Evolutionary conservation across 1,284 basidiomycete genomes (phyloP).

Genomic region (Volvariella surrecta): DNA sequence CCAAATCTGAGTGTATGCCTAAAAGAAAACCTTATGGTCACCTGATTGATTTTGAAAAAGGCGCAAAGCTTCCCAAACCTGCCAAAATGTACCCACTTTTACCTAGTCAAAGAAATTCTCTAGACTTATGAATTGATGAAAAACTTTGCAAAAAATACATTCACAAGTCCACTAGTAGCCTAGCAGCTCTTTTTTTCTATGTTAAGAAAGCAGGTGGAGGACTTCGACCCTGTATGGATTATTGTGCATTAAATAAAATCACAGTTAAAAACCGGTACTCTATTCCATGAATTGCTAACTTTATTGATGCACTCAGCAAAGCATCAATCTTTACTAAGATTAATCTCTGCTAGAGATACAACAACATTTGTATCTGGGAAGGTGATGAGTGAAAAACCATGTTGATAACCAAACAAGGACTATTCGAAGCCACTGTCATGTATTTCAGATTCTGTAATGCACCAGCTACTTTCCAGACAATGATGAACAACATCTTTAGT

Average conservation of each 20-base stretch:
- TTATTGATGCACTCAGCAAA: conserved; percentile 19
- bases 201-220: too few relatives aligned
- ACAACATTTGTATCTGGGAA: conserved; percentile 17
- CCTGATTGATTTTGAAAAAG: conserved; percentile 3
- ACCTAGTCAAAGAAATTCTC: too few relatives aligned
- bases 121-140: too few relatives aligned
- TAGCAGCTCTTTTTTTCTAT: too few relatives aligned
- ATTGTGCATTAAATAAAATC: conserved; percentile 22
- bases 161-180: too few relatives aligned
- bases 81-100: too few relatives aligned
- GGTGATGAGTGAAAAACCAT: conserved; percentile 25
- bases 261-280: conserved; percentile 20
- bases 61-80: too few relatives aligned
- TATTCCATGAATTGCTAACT: conserved; percentile 20
- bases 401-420: conserved; percentile 17
- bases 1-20: background rate
- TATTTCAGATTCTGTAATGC: background rate
- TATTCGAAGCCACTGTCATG: background rate
- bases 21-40: conserved; percentile 1
- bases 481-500: background rate
- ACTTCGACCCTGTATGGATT: conserved; percentile 26
- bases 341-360: too few relatives aligned
- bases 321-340: too few relatives aligned
- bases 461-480: background rate
- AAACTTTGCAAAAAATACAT: too few relatives aligned